Percentiles rank a stretch among this genome's conserved stretches.
phyloP scores from a whole-genome alignment of 1,139 yeast genomes.

The Schizosaccharomyces versatilis region DNA sequence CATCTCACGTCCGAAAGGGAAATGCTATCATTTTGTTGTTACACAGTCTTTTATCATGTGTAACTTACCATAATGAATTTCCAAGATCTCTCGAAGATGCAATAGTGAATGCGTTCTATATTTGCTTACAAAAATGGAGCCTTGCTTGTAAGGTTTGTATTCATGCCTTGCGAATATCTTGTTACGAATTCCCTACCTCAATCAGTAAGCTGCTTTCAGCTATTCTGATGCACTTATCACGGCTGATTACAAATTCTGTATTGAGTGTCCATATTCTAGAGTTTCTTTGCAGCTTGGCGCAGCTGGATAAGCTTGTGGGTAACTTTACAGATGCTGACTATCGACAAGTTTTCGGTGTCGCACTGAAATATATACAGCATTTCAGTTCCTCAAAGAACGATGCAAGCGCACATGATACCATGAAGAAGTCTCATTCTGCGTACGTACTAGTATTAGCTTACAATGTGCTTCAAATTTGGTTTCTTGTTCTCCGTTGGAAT shows the following conservation, averaged over 20 bases:
- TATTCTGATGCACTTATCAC: conserved; percentile 47
- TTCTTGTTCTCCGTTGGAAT: conserved; percentile 36
- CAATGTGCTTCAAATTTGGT: conserved; percentile 52
- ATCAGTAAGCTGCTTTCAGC: conserved; percentile 45
- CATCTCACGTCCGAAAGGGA: conserved; percentile 29
- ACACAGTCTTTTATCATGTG: conserved; percentile 28
- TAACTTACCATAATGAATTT: conserved; percentile 42
- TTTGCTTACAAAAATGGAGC: conserved; percentile 55
- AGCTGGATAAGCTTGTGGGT: conserved; percentile 44
- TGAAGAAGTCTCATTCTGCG: conserved; percentile 25
- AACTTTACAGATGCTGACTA: conserved; percentile 59
- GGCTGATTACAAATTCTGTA: conserved; percentile 45
- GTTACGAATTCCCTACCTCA: conserved; percentile 59
- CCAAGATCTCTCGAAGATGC: conserved; percentile 46
- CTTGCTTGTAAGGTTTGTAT: conserved; percentile 47
- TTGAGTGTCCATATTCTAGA: conserved; percentile 61
- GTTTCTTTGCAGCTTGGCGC: conserved; percentile 42
- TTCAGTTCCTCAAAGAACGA: conserved; percentile 29
- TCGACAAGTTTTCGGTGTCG: conserved; percentile 61
- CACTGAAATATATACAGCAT: conserved; percentile 56
- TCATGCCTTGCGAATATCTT: conserved; percentile 52
- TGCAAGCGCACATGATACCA: conserved; percentile 22
- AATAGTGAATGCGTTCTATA: conserved; percentile 39
- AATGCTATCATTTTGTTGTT: conserved; percentile 50
- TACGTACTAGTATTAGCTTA: conserved; percentile 45